Percentiles rank a stretch among this genome's conserved stretches.
These are phyloP conservation scores for Botrytis paeoniae DNA, from an alignment of 2,329 filamentous ascomycete genomes.

Conservation along the genomic window DNA sequence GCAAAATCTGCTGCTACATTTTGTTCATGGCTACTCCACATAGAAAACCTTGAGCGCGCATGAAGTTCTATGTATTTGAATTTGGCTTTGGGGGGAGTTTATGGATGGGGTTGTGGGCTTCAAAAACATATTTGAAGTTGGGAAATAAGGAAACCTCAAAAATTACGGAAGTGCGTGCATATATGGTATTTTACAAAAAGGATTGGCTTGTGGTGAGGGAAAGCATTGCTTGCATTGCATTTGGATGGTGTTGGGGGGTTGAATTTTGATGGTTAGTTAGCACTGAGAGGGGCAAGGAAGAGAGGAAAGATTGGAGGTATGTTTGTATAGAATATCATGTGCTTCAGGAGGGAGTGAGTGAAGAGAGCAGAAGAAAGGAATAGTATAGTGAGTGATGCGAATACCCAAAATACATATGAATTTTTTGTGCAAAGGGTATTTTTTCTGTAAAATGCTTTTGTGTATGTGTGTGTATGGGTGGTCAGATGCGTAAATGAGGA, in stretches of 20 bases:
- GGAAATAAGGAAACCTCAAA: neutral
- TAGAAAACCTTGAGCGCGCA: neutral
- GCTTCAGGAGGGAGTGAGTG: neutral
- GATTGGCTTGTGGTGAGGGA: neutral
- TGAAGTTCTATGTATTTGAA: neutral
- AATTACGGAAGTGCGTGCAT: neutral
- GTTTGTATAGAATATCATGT: neutral
- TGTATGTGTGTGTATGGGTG: neutral
- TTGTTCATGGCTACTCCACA: neutral
- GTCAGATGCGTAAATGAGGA: neutral
- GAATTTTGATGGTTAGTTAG: neutral
- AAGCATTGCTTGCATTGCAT: neutral
- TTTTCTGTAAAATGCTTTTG: neutral
- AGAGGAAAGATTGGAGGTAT: neutral
- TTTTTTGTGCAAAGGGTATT: neutral
- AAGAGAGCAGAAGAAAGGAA: neutral
- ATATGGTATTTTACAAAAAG: constrained; percentile 7
- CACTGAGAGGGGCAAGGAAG: neutral
- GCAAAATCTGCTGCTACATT: neutral
- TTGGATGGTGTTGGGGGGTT: neutral
- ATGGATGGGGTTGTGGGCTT: neutral
- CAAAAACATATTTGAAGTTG: neutral
- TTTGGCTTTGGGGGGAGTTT: neutral
- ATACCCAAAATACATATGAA: neutral
- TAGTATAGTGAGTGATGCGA: neutral